phyloP scores from a whole-genome alignment of 2,329 filamentous ascomycete species.

The Atkinsonella hypoxylon region DNA sequence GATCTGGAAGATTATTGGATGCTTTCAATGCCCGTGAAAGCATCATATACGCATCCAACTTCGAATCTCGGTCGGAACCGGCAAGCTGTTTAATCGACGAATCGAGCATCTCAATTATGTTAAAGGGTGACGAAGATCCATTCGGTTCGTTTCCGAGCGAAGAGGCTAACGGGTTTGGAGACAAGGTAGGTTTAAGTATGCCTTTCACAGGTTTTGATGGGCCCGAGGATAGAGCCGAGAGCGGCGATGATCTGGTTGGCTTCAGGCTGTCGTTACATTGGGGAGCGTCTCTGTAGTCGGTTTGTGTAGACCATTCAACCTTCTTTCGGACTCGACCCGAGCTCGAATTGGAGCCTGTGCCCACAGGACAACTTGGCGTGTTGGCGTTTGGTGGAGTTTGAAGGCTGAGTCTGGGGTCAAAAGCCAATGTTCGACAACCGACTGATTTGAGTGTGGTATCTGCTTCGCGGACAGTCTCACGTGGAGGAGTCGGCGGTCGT shows the following conservation, averaged over 20 bases:
- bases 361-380: conserved; percentile 30
- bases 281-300: conserved; percentile 44
- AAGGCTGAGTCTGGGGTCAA: conserved; percentile 24
- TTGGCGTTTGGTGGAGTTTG: conserved; percentile 41
- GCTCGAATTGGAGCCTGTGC: conserved; percentile 29
- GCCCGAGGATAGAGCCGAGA: conserved; percentile 26
- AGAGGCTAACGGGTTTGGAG: conserved; percentile 32
- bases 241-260: conserved; percentile 25
- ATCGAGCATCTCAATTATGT: conserved; percentile 70
- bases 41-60: conserved; percentile 77
- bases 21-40: conserved; percentile 64
- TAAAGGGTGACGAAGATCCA: conserved; percentile 28
- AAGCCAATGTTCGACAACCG: conserved; percentile 22
- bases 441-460: conserved; percentile 23
- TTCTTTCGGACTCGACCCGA: conserved; percentile 37
- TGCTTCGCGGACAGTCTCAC: conserved; percentile 33
- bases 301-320: conserved; percentile 44
- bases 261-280: conserved; percentile 28
- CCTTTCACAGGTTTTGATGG: conserved; percentile 40
- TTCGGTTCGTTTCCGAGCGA: conserved; percentile 30
- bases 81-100: conserved; percentile 74
- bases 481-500: conserved; percentile 58
- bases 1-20: conserved; percentile 71
- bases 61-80: conserved; percentile 56
- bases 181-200: conserved; percentile 66